phyloP scores from a whole-genome alignment of 106 monocot species.

The Phalaenopsis aphrodite region DNA sequence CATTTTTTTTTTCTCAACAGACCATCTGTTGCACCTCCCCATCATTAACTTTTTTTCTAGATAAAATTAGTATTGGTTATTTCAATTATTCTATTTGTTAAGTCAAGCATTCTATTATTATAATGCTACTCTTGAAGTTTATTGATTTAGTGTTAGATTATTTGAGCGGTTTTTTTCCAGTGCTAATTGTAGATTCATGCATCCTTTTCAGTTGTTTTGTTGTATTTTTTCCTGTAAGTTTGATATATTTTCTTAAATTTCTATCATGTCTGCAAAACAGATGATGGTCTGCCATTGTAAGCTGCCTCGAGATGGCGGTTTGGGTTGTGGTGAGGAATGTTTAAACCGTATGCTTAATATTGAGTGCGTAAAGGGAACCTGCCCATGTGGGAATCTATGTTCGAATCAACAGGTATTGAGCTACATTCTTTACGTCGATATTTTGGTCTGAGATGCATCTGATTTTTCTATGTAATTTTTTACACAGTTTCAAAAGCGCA shows the following conservation, averaged over 20 bases:
- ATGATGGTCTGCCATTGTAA: slow-evolving; percentile 95
- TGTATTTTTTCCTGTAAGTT: not conserved
- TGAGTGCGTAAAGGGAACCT: slow-evolving; percentile 86
- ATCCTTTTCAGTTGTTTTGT: too few species aligned
- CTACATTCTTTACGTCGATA: not conserved
- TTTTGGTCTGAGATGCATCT: slow-evolving; percentile 2
- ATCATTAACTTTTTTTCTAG: not conserved
- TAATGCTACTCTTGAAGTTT: not conserved
- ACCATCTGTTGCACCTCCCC: not conserved
- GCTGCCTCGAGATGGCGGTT: slow-evolving; percentile 45
- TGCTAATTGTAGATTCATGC: slow-evolving; percentile 1
- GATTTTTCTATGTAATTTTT: slow-evolving; percentile 1
- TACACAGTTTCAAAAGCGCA: slow-evolving; percentile 80
- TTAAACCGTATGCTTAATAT: slow-evolving; percentile 97
- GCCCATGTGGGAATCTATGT: slow-evolving; percentile 86
- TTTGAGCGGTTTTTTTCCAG: not conserved
- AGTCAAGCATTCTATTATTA: not conserved
- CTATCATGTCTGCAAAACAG: slow-evolving; percentile 24
- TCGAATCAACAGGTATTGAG: slow-evolving; percentile 79
- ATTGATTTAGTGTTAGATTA: not conserved
- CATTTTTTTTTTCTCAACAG: not conserved
- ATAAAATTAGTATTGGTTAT: not conserved
- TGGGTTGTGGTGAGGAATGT: slow-evolving; percentile 87
- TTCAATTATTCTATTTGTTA: not conserved
- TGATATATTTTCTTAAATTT: not conserved